Conservation (phyloP, 1,284 basidiomycete species). For the Mycosarcoma maydis region DNA sequence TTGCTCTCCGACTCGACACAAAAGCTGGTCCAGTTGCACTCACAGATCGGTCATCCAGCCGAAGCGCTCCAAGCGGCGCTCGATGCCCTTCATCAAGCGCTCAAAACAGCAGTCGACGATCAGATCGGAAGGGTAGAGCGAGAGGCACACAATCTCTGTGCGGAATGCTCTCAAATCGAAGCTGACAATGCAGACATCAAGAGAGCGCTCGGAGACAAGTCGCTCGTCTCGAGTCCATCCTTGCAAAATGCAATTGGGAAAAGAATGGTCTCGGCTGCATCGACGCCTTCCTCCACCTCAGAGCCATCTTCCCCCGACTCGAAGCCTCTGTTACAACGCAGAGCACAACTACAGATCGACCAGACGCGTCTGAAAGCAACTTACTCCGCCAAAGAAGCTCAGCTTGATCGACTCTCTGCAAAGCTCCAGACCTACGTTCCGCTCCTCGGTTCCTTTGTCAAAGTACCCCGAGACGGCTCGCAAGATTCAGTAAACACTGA, state of each 20-base stretch:
- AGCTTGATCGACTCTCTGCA: slow-evolving; percentile 31
- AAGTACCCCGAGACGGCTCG: slow-evolving; percentile 15
- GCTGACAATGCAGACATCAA: slow-evolving; percentile 26
- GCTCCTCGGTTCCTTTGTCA: slow-evolving; percentile 46
- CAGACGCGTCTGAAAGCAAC: slow-evolving; percentile 34
- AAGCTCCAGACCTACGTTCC: slow-evolving; percentile 43
- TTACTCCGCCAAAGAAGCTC: slow-evolving; percentile 33
- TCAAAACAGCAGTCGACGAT: slow-evolving; percentile 59
- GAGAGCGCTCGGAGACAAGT: slow-evolving; percentile 32
- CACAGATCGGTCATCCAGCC: slow-evolving; percentile 57
- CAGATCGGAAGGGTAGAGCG: slow-evolving; percentile 55
- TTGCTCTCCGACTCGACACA: slow-evolving; percentile 56
- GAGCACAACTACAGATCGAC: slow-evolving; percentile 30
- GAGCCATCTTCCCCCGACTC: slow-evolving; percentile 2
- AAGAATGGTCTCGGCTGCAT: slow-evolving; percentile 43
- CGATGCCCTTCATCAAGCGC: slow-evolving; percentile 53
- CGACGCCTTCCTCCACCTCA: slow-evolving; percentile 7
- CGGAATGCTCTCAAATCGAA: slow-evolving; percentile 40
- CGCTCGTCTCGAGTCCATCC: slow-evolving; percentile 23
- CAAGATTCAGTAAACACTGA: slow-evolving; percentile 1
- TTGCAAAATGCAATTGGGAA: slow-evolving; percentile 44
- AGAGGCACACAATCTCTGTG: slow-evolving; percentile 48
- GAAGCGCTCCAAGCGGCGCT: slow-evolving; percentile 53
- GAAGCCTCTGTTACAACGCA: slow-evolving; percentile 45
- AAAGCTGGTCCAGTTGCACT: slow-evolving; percentile 51